A percentile compares a stretch with the other conserved stretches of the same genome.
Conservation (phyloP, 352 stramenopile species). For the Phytophthora agathidicida region DNA sequence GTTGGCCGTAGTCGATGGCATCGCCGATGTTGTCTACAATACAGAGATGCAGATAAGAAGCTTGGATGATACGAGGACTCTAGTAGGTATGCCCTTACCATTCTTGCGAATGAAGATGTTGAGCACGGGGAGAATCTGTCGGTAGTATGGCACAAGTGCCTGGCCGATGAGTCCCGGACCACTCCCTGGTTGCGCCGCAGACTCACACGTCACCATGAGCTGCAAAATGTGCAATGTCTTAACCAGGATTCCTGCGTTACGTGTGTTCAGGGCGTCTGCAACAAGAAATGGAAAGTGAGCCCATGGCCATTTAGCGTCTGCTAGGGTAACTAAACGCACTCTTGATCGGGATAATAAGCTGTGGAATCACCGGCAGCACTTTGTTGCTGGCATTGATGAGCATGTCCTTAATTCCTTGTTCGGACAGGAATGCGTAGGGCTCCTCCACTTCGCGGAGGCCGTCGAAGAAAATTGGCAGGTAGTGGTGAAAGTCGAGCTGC, state of each 20-base stretch:
- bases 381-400: slow-evolving; percentile 95
- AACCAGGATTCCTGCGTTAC: slow-evolving; percentile 93
- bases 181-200: slow-evolving; percentile 74
- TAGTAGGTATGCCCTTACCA: slow-evolving; percentile 36
- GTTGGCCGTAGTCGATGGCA: slow-evolving; percentile 96
- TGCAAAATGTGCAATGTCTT: slow-evolving; percentile 98
- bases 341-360: slow-evolving; percentile 99
- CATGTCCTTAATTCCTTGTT: slow-evolving; percentile 98
- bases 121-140: slow-evolving; percentile 96
- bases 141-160: slow-evolving; percentile 97
- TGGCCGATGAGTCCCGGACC: slow-evolving; percentile 93
- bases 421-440: slow-evolving; percentile 96
- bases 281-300: slow-evolving; percentile 3
- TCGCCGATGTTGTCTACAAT: slow-evolving; percentile 94
- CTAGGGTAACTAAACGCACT: slow-evolving; percentile 55
- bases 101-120: slow-evolving; percentile 98
- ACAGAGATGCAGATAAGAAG: neutral
- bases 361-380: slow-evolving; percentile 96
- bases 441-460: slow-evolving; percentile 96
- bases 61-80: neutral
- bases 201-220: slow-evolving; percentile 94
- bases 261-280: slow-evolving; percentile 92
- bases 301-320: neutral
- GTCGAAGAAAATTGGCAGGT: slow-evolving; percentile 98
- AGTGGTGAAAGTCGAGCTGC: slow-evolving; percentile 98